Evolutionary conservation across 305 asterid genomes (phyloP).

Genomic region (Fraxinus dipetala): DNA sequence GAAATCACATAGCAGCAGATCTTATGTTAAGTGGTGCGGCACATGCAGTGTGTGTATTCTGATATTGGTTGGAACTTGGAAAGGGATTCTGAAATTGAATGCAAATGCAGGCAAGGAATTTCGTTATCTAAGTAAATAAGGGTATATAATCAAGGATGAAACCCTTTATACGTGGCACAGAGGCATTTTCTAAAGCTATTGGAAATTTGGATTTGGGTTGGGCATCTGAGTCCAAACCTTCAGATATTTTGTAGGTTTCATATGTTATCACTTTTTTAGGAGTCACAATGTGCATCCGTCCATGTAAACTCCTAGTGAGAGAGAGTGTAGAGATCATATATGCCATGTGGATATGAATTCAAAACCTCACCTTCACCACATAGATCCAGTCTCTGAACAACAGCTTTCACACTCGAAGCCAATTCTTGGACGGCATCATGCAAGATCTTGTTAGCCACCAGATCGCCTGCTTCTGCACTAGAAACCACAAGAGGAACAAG

Average conservation of each 20-base stretch:
- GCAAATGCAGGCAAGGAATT: conserved; percentile 1
- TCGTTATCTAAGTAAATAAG: background rate
- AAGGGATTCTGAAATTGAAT: background rate
- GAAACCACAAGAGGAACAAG: conserved; percentile 68
- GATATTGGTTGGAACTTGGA: background rate
- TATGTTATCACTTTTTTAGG: background rate
- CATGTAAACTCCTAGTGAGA: background rate
- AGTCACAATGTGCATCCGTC: background rate
- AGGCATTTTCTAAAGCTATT: background rate
- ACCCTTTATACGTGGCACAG: background rate
- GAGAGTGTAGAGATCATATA: background rate
- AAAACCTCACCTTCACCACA: conserved; percentile 61
- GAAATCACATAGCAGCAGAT: background rate
- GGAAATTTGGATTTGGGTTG: background rate
- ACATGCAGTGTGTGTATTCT: background rate
- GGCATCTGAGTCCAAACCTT: background rate
- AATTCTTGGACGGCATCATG: conserved; percentile 61
- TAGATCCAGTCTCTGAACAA: conserved; percentile 61
- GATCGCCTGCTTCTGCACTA: conserved; percentile 72
- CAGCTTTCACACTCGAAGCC: conserved; percentile 78
- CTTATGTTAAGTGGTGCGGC: background rate
- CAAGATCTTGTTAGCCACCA: conserved; percentile 55
- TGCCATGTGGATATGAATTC: background rate
- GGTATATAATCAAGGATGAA: background rate
- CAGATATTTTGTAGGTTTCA: background rate